Base-by-base conservation (phyloP, 768 basidiomycete genomes). In the Lentinula detonsa region DNA sequence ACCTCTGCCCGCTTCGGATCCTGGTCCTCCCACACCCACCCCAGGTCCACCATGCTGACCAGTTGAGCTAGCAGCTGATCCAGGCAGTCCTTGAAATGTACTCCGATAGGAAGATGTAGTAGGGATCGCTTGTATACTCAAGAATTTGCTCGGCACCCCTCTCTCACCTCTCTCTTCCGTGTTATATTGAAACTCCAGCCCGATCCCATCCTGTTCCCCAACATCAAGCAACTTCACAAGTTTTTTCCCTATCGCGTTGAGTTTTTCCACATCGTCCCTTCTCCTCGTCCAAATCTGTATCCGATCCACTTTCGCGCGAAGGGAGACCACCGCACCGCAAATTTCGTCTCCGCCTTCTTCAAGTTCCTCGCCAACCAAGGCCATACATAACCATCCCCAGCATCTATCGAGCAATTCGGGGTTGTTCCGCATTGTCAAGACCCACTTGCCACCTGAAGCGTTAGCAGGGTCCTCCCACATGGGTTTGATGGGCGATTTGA, bases 391-490 rank as follows among this genome's bases (percentile, higher is more conserved):
- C 85, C 92, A 94, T 51, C 80, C 81, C 94, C 95, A 97, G 72
- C 88, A 92, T 40, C 90, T 81, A 76, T 97, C 94, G 54, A 96
- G 76, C 66, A 94, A 71, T 51, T 74, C 73, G 3, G 91, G 85
- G 65, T 88, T 90, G 67, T 88, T 87, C 78, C 90, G 89, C 88
- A 96, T 93, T 67, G 93, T 93, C 61, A 98, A 73, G 18, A 95
- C 93, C 95, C 95, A 97, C 75, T 95, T 95, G 39, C 95, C 95
- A 18, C 95, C 95, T 57, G 88, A 83, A 28, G 91, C 90, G 68
- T 97, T 97, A 58, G 93, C 91, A 34, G 84, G 84, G 71, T 96
- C 95, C 75, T 96, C 95, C 94, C 94, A 97, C 95, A 97, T 96
- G 13, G 93, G 93, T 70, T 93, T 93, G 78, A 95, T 95, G 16